Base-by-base conservation (phyloP, 2,329 filamentous ascomycete genomes). In the Samsoniella hepiali region DNA sequence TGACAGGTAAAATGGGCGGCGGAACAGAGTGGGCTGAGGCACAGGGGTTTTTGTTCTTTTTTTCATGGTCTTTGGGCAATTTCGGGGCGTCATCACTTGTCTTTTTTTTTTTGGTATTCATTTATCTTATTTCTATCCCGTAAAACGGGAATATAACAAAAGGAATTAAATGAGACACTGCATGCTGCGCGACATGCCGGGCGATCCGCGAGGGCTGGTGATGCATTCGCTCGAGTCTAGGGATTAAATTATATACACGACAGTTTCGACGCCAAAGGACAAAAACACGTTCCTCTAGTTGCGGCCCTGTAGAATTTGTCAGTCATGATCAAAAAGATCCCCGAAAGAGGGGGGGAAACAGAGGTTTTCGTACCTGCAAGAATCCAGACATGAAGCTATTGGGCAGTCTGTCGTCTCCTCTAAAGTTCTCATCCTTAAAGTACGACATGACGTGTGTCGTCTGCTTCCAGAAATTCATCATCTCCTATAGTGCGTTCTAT, bases 381-480 rank as follows among this genome's bases (percentile, higher is more conserved):
- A 99, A 99, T 57, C 92, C 92, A 70, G 88, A 85, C 81, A 99
- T 96, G 81, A 99, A 99, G 81, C 86, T 95, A 72, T 87, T 87
- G 45, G 94, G 94, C 78, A 97, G 79, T 75, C 86, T 87, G 70
- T 91, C 76, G 82, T 90, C 76, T 87, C 91, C 82, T 87, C 91
- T 80, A 75, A 86, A 85, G 77, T 84, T 85, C 77, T 98, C 93
- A 71, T 88, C 84, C 75, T 93, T 88, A 84, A 98, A 99, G 79
- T 97, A 99, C 72, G 95, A 93, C 85, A 99, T 92, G 70, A 99
- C 85, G 77, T 99, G 95, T 67, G 91, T 91, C 66, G 93, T 84
- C 79, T 99, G 95, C 80, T 97, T 97, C 95, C 95, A 99, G 84
- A 91, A 99, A 82, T 99, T 99, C 83, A 99, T 87, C 61, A 91